Evolutionary conservation across 1,284 basidiomycete species (phyloP), one percentile per base, ranked within the genome.

Genomic region (Papiliotrema laurentii): DNA sequence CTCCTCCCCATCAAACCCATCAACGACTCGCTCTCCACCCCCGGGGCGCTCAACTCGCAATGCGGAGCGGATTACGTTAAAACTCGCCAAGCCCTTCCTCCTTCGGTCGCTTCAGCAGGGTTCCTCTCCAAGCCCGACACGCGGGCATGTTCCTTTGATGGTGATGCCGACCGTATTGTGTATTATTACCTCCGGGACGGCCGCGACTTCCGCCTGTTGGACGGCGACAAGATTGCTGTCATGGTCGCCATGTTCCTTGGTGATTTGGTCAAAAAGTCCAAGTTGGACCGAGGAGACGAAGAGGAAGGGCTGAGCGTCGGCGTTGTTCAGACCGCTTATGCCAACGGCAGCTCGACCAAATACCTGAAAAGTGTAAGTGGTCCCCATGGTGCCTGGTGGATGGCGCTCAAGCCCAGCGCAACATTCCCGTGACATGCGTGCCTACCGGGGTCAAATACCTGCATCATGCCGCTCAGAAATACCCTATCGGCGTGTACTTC

Each of bases 21-120:
- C 59, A 92, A 93, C 68, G 83, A 81, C 2, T 77, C 80, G 22
- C 83, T 79, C 39, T 77, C 78, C 14, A 85, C 82, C 5, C 72
- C 79, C 1, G 89, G 89, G 24, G 82, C 82, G 0, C 81, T 98
- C 56, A 97, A 98, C 75, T 78, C 83, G 58, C 76, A 83, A 35
- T 97, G 91, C 69, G 96, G 96, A 37, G 96, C 96, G 39, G 96
- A 99, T 75, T 98, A 80, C 68, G 96, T 98, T 63, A 99, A 99
- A 78, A 97, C 93, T 4, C 80, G 79, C 40, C 92, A 97, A 74
- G 83, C 79, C 54, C 75, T 89, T 2, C 93, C 92, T 4, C 86
- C 72, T 7, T 71, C 73, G 2, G 49, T 72, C 21, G 61, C 59
- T 13, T 42, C 51, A 5, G 31, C 61, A 11, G 58, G 60, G 9